Evolutionary conservation across 2,329 filamentous ascomycete genomes (phyloP).

Genomic region (Sporothrix protearum): DNA sequence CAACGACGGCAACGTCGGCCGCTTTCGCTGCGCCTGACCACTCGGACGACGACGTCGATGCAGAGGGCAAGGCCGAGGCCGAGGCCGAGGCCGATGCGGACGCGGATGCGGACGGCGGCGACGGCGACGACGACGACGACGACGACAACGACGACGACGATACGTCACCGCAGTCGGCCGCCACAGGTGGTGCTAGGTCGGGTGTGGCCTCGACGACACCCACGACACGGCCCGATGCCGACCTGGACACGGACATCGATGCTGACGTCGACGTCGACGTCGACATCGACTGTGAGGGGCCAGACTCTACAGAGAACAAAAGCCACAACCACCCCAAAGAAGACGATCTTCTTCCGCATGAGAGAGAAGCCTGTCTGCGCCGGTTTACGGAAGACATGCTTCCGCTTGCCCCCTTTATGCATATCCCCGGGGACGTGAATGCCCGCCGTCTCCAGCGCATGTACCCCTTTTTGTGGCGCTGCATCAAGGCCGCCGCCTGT

Average conservation of each 20-base stretch:
- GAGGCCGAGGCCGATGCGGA: background rate
- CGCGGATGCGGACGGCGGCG: too few species aligned
- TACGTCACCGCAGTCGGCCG: background rate
- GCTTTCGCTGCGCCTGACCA: background rate
- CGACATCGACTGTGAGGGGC: background rate
- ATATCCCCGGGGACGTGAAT: slow-evolving; percentile 39
- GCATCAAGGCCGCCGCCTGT: slow-evolving; percentile 46
- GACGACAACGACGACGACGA: background rate
- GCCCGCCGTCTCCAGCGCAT: slow-evolving; percentile 40
- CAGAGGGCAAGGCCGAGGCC: too few species aligned
- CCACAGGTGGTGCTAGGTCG: background rate
- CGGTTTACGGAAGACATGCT: slow-evolving; percentile 44
- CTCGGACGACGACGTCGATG: background rate
- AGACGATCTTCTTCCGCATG: slow-evolving; percentile 15
- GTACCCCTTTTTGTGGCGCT: slow-evolving; percentile 51
- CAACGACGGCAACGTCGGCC: background rate
- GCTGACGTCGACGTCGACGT: too few species aligned
- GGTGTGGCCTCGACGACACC: background rate
- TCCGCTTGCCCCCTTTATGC: slow-evolving; percentile 30
- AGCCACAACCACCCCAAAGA: background rate
- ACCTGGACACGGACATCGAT: background rate
- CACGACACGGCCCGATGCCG: background rate
- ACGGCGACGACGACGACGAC: too few species aligned
- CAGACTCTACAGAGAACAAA: background rate
- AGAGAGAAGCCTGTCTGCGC: slow-evolving; percentile 33